Conservation (phyloP, 331 rosid genomes). For the Rosa hybrid region DNA sequence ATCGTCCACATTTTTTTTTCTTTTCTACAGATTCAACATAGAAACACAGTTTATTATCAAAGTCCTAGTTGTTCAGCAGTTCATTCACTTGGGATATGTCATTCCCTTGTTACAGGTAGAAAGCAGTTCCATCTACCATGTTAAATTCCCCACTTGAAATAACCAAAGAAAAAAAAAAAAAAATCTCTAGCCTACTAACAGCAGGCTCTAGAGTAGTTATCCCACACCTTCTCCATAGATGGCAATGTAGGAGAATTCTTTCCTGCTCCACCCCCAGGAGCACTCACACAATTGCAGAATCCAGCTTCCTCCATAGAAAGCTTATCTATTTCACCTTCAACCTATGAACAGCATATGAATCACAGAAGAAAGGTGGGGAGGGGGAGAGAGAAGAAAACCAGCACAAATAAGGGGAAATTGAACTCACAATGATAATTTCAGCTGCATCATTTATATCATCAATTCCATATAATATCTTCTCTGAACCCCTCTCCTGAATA, state of each 20-base stretch:
- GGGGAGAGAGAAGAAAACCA: slow-evolving; percentile 16
- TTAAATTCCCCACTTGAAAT: neutral
- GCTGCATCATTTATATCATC: slow-evolving; percentile 70
- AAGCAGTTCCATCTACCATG: neutral
- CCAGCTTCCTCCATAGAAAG: slow-evolving; percentile 96
- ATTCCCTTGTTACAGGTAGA: neutral
- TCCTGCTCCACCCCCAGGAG: slow-evolving; percentile 81
- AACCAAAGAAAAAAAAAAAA: neutral
- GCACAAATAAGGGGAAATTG: slow-evolving; percentile 24
- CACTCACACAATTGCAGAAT: slow-evolving; percentile 79
- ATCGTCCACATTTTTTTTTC: neutral
- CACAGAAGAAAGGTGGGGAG: slow-evolving; percentile 13
- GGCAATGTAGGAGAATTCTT: slow-evolving; percentile 68
- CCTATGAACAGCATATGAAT: slow-evolving; percentile 47
- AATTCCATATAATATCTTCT: slow-evolving; percentile 66
- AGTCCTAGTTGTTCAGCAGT: neutral
- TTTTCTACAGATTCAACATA: neutral
- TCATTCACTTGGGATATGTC: neutral
- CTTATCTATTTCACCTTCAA: slow-evolving; percentile 94
- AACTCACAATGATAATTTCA: slow-evolving; percentile 72
- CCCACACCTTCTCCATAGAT: slow-evolving; percentile 63
- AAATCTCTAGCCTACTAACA: neutral
- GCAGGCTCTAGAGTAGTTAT: neutral
- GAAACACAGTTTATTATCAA: neutral
- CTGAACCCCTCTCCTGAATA: slow-evolving; percentile 75